These are phyloP conservation scores for Populus tremula DNA, from an alignment of 345 rosid genomes.

Conservation along the genomic window DNA sequence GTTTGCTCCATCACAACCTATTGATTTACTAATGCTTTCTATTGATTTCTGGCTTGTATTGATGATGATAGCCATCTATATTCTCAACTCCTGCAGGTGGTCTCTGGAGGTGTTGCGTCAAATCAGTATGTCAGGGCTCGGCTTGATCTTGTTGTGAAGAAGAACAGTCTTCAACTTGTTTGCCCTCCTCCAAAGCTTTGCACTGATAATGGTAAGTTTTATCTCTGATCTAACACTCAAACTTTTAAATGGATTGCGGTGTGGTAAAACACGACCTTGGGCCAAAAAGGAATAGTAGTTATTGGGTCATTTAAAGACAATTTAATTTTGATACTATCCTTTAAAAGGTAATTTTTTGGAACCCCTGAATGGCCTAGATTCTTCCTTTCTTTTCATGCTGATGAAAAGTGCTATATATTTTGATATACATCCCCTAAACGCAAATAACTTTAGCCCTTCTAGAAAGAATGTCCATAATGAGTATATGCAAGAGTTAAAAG, in stretches of 20 bases:
- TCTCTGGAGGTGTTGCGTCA: slow-evolving; percentile 97
- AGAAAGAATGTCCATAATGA: not conserved
- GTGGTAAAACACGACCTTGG: not conserved
- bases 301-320: not conserved
- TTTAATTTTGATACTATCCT: no score
- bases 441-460: not conserved
- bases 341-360: not conserved
- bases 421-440: not conserved
- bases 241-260: not conserved
- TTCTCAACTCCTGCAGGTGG: slow-evolving; percentile 53
- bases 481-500: not conserved
- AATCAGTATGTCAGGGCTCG: slow-evolving; percentile 70
- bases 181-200: slow-evolving; percentile 91
- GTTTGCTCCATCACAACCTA: not conserved
- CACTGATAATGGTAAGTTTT: slow-evolving; percentile 76
- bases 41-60: not conserved
- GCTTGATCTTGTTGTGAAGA: slow-evolving; percentile 60
- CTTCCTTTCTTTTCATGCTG: not conserved
- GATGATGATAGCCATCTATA: slow-evolving; percentile 11
- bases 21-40: slow-evolving; percentile 10
- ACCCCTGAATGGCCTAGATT: not conserved
- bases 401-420: not conserved
- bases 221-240: not conserved
- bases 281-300: not conserved
- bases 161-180: slow-evolving; percentile 64